phyloP scores from a whole-genome alignment of 345 rosid genomes.

The Citrus hindsii region DNA sequence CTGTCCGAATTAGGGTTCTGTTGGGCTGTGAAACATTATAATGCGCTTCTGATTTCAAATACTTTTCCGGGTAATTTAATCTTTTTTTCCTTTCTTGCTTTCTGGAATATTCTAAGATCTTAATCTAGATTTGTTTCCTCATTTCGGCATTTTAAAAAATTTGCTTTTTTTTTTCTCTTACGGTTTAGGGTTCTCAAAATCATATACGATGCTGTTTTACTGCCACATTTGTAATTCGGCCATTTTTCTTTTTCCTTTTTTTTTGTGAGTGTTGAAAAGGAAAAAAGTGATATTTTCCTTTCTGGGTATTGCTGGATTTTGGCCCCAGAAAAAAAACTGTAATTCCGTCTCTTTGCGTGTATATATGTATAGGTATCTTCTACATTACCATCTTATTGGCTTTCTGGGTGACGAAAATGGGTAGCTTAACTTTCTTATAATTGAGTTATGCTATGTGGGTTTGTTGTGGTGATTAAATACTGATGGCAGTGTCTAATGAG shows the following conservation, averaged over 20 bases:
- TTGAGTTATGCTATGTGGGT: neutral
- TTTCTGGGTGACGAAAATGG: neutral
- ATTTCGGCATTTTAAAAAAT: neutral
- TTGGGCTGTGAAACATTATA: neutral
- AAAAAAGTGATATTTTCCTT: neutral
- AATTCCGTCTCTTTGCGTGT: neutral
- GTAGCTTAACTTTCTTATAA: neutral
- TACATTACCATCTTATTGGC: neutral
- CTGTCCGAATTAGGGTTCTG: neutral
- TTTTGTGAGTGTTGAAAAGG: neutral
- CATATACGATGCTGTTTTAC: too few relatives aligned
- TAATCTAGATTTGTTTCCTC: neutral
- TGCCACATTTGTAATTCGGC: too few relatives aligned
- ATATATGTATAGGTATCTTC: neutral
- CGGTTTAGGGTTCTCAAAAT: neutral
- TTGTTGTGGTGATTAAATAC: neutral
- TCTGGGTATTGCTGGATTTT: neutral
- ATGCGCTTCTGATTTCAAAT: conserved; percentile 11
- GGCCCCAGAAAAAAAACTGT: neutral
- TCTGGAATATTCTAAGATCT: conserved; percentile 28
- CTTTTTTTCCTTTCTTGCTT: neutral
- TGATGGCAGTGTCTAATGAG: too few relatives aligned
- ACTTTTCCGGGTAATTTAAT: conserved; percentile 7
- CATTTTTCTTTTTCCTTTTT: neutral
- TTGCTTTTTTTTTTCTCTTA: neutral